Percentiles rank a stretch among this genome's conserved stretches.
phyloP scores from a whole-genome alignment of 2,329 filamentous ascomycete genomes.

The Aaosphaeria pasadenensis region DNA sequence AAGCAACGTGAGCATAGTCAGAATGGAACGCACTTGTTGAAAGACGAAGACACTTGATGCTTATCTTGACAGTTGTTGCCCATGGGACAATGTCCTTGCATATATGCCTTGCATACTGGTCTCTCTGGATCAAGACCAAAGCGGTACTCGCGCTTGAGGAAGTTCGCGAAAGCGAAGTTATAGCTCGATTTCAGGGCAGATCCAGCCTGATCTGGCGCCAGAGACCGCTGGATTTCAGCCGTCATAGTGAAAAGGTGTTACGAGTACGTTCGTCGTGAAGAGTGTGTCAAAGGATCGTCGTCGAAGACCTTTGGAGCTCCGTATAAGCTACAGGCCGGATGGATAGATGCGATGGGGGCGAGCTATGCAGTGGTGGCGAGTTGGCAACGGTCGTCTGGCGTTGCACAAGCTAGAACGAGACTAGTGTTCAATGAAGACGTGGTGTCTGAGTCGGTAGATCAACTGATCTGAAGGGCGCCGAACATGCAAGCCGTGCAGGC shows the following conservation, averaged over 20 bases:
- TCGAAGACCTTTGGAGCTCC: too few species aligned
- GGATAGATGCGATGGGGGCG: too few species aligned
- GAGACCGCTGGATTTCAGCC: conserved; percentile 24
- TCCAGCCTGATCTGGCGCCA: conserved; percentile 25
- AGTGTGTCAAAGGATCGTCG: too few species aligned
- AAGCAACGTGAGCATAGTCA: background rate
- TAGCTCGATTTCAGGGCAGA: conserved; percentile 43
- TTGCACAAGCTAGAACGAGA: too few species aligned
- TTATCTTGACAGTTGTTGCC: conserved; percentile 83
- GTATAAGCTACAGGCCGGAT: too few species aligned
- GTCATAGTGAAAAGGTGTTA: conserved; percentile 14
- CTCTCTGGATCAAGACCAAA: conserved; percentile 70
- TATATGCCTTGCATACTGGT: conserved; percentile 81
- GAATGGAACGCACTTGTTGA: conserved; percentile 56
- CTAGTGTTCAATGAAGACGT: too few species aligned
- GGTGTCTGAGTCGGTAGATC: too few species aligned
- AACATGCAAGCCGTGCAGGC: too few species aligned
- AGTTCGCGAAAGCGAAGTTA: conserved; percentile 81
- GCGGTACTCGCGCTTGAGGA: conserved; percentile 77
- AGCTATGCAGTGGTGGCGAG: too few species aligned
- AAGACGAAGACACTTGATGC: conserved; percentile 62
- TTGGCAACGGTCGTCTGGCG: too few species aligned
- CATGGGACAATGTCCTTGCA: conserved; percentile 80
- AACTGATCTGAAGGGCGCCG: too few species aligned
- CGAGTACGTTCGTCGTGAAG: too few species aligned